A percentile compares a stretch with the other conserved stretches of the same genome.
These are phyloP conservation scores for Acer negundo DNA, from an alignment of 345 rosid species.

Conservation along the genomic window DNA sequence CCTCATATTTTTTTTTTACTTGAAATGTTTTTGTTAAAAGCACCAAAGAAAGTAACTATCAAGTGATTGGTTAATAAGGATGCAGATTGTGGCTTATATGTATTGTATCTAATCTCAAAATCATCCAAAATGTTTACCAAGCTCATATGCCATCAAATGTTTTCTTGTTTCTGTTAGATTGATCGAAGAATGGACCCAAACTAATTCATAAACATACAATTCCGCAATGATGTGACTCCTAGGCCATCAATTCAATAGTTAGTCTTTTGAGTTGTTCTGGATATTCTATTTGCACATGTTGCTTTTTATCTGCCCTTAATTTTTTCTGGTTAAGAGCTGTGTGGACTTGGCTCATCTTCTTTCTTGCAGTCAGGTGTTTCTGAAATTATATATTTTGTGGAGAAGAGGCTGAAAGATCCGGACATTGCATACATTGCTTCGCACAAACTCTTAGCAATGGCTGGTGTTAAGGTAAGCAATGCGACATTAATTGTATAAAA, in stretches of 20 bases:
- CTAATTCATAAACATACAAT: background rate
- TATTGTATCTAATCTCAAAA: background rate
- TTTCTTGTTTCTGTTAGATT: background rate
- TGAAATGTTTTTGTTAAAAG: background rate
- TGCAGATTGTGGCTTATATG: background rate
- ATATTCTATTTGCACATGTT: background rate
- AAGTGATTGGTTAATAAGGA: background rate
- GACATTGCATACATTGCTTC: slow-evolving; percentile 72
- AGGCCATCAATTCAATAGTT: background rate
- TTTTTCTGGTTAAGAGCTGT: background rate
- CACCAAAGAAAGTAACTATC: background rate
- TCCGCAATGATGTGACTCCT: background rate
- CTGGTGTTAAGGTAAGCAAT: slow-evolving; percentile 74
- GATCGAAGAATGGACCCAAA: background rate
- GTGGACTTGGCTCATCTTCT: slow-evolving; percentile 11
- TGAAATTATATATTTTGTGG: slow-evolving; percentile 80
- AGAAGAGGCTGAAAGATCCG: slow-evolving; percentile 56
- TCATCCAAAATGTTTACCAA: background rate
- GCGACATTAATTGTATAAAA: background rate
- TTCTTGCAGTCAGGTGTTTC: slow-evolving; percentile 79
- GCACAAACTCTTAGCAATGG: slow-evolving; percentile 79
- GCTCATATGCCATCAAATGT: background rate
- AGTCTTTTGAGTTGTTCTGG: background rate
- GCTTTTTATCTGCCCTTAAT: background rate
- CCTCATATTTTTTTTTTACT: background rate